A percentile compares a stretch with the other conserved stretches of the same genome.
Conservation (phyloP, 768 basidiomycete species). For the Sarcodon sp. region DNA sequence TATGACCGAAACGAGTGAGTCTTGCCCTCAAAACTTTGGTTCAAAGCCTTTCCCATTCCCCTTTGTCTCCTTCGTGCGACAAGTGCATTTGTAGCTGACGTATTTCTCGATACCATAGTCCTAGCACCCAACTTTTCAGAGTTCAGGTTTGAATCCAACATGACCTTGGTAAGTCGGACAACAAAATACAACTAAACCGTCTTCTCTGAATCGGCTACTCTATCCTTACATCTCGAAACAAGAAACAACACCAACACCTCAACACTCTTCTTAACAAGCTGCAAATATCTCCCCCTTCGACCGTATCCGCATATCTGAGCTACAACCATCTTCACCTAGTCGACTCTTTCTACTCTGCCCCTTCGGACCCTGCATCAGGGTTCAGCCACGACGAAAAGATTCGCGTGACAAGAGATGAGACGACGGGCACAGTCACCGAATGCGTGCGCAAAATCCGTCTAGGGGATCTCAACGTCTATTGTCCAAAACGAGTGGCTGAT, state of each 20-base stretch:
- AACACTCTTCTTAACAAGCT: slow-evolving; percentile 82
- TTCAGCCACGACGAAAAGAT: slow-evolving; percentile 38
- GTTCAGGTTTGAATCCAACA: slow-evolving; percentile 82
- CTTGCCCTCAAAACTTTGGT: not conserved
- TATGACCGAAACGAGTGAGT: slow-evolving; percentile 75
- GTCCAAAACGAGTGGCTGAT: slow-evolving; percentile 73
- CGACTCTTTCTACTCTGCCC: slow-evolving; percentile 58
- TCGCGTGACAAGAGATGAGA: slow-evolving; percentile 77
- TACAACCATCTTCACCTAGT: slow-evolving; percentile 70
- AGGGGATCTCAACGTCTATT: slow-evolving; percentile 79
- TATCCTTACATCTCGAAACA: slow-evolving; percentile 16
- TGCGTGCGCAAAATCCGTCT: slow-evolving; percentile 72
- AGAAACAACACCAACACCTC: slow-evolving; percentile 77
- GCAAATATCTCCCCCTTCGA: slow-evolving; percentile 37
- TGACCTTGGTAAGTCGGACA: slow-evolving; percentile 60
- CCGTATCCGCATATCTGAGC: slow-evolving; percentile 43
- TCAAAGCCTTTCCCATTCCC: not conserved
- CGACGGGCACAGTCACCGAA: slow-evolving; percentile 50
- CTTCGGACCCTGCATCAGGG: not conserved
- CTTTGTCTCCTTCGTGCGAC: not conserved
- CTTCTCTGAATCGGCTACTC: not conserved
- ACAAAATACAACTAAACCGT: not conserved
- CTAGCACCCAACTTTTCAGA: slow-evolving; percentile 48
- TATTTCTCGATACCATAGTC: slow-evolving; percentile 30
- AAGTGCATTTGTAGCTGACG: not conserved